Evolutionary conservation across 495 filamentous ascomycete genomes (phyloP).

Genomic region (Penicillium cosmopolitanum): DNA sequence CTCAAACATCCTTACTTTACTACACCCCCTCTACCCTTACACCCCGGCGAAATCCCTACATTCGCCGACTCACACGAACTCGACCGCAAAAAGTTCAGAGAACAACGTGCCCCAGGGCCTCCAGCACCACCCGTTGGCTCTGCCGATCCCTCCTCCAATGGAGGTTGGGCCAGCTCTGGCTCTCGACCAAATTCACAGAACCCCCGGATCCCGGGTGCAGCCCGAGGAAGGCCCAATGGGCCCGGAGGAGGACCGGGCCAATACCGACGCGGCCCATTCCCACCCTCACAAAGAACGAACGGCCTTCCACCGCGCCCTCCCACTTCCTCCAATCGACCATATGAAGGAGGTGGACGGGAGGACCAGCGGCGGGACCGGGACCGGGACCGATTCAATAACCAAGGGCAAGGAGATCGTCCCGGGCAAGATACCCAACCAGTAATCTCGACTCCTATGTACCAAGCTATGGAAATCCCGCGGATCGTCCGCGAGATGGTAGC

Average conservation of each 20-base stretch:
- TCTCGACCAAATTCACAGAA: constrained; percentile 35
- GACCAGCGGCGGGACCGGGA: constrained; percentile 38
- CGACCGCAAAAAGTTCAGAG: constrained; percentile 85
- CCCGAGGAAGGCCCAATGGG: constrained; percentile 31
- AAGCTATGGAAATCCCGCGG: constrained; percentile 31
- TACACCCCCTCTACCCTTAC: constrained; percentile 74
- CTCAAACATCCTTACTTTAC: constrained; percentile 91
- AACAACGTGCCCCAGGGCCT: constrained; percentile 75
- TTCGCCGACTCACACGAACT: constrained; percentile 97
- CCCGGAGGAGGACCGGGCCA: constrained; percentile 2
- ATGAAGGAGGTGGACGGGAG: constrained; percentile 28
- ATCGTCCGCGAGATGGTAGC: constrained; percentile 31
- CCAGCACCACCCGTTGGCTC: constrained; percentile 89
- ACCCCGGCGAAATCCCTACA: constrained; percentile 77
- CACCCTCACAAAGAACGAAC: constrained; percentile 35
- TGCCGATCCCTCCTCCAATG: constrained; percentile 74
- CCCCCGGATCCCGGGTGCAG: constrained; percentile 40
- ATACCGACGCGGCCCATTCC: constrained; percentile 29
- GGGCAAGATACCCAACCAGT: constrained; percentile 30
- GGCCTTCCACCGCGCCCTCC: constrained; percentile 48
- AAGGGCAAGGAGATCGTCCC: constrained; percentile 19
- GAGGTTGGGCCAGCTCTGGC: constrained; percentile 54
- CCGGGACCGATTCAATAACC: constrained; percentile 28
- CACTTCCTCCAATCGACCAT: constrained; percentile 32
- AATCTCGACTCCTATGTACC: constrained; percentile 48